Evolutionary conservation across 1,139 yeast genomes (phyloP).

Genomic region (Kodamaea alishanica): DNA sequence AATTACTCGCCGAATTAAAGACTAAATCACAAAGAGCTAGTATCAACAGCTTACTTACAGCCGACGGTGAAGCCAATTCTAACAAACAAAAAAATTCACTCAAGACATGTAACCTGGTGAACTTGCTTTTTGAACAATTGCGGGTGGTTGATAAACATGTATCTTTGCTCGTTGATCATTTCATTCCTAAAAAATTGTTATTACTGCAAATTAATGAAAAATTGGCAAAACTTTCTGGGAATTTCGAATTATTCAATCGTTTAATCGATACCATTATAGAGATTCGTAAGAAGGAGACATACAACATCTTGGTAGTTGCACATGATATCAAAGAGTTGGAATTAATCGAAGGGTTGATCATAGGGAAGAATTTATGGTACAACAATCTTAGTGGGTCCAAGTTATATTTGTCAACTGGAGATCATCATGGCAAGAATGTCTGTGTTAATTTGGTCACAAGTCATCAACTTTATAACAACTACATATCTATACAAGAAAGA

Average conservation of each 20-base stretch:
- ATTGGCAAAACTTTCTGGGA: slow-evolving; percentile 53
- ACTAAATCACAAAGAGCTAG: slow-evolving; percentile 28
- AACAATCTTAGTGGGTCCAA: slow-evolving; percentile 60
- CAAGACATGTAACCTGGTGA: slow-evolving; percentile 13
- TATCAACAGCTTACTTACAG: slow-evolving; percentile 32
- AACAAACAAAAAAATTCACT: slow-evolving; percentile 24
- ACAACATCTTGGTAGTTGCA: slow-evolving; percentile 52
- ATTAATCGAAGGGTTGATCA: slow-evolving; percentile 59
- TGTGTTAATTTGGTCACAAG: slow-evolving; percentile 37
- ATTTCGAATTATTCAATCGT: slow-evolving; percentile 52
- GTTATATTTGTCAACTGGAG: slow-evolving; percentile 42
- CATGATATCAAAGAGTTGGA: slow-evolving; percentile 65
- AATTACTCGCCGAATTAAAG: slow-evolving; percentile 32
- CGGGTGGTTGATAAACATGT: slow-evolving; percentile 58
- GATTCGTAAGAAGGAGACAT: slow-evolving; percentile 5
- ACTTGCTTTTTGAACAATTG: slow-evolving; percentile 48
- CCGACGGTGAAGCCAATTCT: slow-evolving; percentile 14
- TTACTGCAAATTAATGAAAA: slow-evolving; percentile 61
- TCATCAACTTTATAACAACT: slow-evolving; percentile 39
- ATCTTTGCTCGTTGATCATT: slow-evolving; percentile 67
- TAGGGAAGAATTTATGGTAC: slow-evolving; percentile 58
- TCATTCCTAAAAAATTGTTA: slow-evolving; percentile 63
- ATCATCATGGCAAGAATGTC: slow-evolving; percentile 9
- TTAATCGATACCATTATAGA: slow-evolving; percentile 37
- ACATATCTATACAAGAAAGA: slow-evolving; percentile 23